Conservation (phyloP, 2,329 filamentous ascomycete species). For the Mariannaea sp. region DNA sequence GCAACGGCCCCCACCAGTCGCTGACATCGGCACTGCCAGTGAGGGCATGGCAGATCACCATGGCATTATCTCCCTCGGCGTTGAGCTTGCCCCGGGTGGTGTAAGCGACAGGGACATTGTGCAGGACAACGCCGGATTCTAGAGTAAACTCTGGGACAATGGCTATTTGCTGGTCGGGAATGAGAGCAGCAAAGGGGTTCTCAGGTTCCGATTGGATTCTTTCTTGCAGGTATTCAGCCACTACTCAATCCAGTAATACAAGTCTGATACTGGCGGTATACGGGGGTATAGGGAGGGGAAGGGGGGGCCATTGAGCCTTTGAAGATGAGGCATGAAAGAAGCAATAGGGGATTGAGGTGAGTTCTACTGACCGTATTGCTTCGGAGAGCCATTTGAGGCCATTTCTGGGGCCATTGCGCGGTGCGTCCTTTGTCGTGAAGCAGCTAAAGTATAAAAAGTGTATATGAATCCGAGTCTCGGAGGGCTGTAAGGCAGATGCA, state of each 20-base stretch:
- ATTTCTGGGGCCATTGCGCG: conserved; percentile 34
- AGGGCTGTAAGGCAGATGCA: conserved; percentile 5
- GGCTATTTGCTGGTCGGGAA: conserved; percentile 85
- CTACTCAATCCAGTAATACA: conserved; percentile 48
- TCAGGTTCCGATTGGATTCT: conserved; percentile 74
- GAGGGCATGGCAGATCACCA: conserved; percentile 82
- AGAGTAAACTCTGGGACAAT: conserved; percentile 89
- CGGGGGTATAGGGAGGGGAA: neutral
- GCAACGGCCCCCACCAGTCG: conserved; percentile 87
- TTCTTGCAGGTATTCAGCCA: conserved; percentile 70
- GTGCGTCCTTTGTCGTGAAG: conserved; percentile 20
- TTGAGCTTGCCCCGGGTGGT: conserved; percentile 67
- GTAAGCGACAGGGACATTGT: conserved; percentile 75
- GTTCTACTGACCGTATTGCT: conserved; percentile 41
- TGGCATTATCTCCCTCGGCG: conserved; percentile 65
- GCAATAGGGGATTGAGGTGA: neutral
- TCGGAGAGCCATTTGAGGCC: conserved; percentile 25
- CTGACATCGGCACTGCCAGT: conserved; percentile 84
- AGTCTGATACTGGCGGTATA: conserved; percentile 12
- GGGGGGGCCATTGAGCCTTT: neutral
- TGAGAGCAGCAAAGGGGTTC: conserved; percentile 86
- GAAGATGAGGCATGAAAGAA: neutral
- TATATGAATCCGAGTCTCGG: conserved; percentile 8
- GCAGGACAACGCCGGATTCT: conserved; percentile 84
- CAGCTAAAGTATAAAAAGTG: neutral